Percentiles rank a stretch among this genome's conserved stretches.
Conservation (phyloP, 306 rosid genomes). For the Calophaca sinica region DNA sequence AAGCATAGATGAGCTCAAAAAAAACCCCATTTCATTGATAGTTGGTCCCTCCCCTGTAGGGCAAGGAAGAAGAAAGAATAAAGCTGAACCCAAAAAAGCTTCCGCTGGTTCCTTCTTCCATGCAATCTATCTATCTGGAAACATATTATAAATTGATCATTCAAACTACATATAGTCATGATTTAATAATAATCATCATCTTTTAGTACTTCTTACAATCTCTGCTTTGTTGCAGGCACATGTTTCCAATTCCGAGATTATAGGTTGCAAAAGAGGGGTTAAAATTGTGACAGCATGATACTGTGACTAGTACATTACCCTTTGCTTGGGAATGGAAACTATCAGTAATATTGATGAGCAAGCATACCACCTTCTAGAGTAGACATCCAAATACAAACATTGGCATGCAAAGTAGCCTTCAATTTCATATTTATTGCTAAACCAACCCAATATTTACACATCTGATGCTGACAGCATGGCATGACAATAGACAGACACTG, state of each 20-base stretch:
- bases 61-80: constrained; percentile 73
- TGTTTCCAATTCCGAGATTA: constrained; percentile 60
- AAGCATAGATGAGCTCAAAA: constrained; percentile 46
- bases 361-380: constrained; percentile 21
- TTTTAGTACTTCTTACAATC: constrained; percentile 64
- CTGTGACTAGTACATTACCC: constrained; percentile 29
- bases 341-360: constrained; percentile 4
- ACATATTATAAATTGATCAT: constrained; percentile 64
- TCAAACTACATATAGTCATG: constrained; percentile 68
- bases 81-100: constrained; percentile 67
- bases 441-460: constrained; percentile 44
- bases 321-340: constrained; percentile 45
- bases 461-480: constrained; percentile 47
- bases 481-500: constrained; percentile 42
- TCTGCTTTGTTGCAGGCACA: constrained; percentile 65
- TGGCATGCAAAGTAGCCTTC: constrained; percentile 36
- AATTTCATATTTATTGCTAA: constrained; percentile 42
- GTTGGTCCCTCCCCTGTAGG: constrained; percentile 74
- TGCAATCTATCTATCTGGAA: constrained; percentile 66
- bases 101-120: constrained; percentile 66
- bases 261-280: not conserved
- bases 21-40: constrained; percentile 44
- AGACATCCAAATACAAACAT: constrained; percentile 29
- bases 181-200: constrained; percentile 87
- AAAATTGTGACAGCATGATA: constrained; percentile 13